Conservation (phyloP, 73 alveolate genomes). For the Tetrahymena thermophila region DNA sequence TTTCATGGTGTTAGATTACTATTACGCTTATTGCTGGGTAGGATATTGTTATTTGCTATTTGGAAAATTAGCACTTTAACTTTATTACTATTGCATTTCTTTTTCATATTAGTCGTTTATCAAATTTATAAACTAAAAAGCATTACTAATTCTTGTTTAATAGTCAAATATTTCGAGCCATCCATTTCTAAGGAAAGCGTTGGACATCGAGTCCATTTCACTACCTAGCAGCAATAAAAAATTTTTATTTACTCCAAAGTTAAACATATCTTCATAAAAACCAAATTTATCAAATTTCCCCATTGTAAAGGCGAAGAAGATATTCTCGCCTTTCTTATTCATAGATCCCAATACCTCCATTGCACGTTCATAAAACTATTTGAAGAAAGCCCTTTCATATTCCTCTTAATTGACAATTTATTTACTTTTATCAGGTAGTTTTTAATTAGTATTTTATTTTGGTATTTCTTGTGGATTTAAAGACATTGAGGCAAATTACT, state of each 20-base stretch:
- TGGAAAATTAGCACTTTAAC: background rate
- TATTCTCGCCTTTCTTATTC: background rate
- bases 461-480: background rate
- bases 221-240: background rate
- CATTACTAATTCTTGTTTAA: background rate
- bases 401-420: background rate
- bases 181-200: background rate
- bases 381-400: background rate
- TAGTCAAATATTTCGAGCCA: background rate
- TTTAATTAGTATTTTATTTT: background rate
- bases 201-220: background rate
- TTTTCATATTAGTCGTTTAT: background rate
- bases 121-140: background rate
- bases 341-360: background rate
- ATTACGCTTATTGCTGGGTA: background rate
- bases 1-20: background rate
- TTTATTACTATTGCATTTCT: background rate
- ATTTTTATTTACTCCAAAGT: background rate
- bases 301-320: background rate
- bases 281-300: background rate
- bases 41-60: background rate
- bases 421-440: background rate
- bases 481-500: background rate
- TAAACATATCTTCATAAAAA: background rate
- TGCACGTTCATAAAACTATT: background rate